Conservation (phyloP, 441 rosid species). For the Aleurites moluccanus region DNA sequence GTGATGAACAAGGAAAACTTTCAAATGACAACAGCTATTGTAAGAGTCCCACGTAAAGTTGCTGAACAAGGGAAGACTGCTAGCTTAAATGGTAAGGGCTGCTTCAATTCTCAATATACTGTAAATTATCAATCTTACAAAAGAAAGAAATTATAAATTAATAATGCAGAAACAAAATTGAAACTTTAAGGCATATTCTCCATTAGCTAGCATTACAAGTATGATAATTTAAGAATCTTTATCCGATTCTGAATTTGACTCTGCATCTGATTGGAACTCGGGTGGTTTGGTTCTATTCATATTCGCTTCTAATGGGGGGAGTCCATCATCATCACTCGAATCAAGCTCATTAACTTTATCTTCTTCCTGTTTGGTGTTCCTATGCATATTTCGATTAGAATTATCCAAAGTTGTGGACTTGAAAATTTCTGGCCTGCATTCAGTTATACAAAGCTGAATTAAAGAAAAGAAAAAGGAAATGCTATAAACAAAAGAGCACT, state of each 20-base stretch:
- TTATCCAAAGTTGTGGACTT: constrained; percentile 39
- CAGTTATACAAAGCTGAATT: background rate
- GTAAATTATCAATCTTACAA: background rate
- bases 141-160: background rate
- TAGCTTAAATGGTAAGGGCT: background rate
- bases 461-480: background rate
- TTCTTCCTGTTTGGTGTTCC: constrained; percentile 28
- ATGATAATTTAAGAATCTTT: constrained; percentile 29
- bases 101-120: background rate
- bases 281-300: constrained; percentile 59
- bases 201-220: background rate
- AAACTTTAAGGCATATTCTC: background rate
- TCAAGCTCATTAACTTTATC: constrained; percentile 32
- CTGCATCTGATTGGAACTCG: constrained; percentile 45
- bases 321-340: constrained; percentile 60
- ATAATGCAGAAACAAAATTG: background rate
- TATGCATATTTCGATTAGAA: constrained; percentile 32
- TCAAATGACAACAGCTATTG: too few relatives aligned
- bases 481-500: background rate
- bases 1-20: too few relatives aligned
- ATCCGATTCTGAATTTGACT: constrained; percentile 52
- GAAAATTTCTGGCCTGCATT: constrained; percentile 75
- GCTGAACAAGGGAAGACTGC: background rate
- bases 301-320: constrained; percentile 86
- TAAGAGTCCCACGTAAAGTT: too few relatives aligned